phyloP scores from a whole-genome alignment of 1,284 basidiomycete genomes.

The Ganoderma boninense region DNA sequence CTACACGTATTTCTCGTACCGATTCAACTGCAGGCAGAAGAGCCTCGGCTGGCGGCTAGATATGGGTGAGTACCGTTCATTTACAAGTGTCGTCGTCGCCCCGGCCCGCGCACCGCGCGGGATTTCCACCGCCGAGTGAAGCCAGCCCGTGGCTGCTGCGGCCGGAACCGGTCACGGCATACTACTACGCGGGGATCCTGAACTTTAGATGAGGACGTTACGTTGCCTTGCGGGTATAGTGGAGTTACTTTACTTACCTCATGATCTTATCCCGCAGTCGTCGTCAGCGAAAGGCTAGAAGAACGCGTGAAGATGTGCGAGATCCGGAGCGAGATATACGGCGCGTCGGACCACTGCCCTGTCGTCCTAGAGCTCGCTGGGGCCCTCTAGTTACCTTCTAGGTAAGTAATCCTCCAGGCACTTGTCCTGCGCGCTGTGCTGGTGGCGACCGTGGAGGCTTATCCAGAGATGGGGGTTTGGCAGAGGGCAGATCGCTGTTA shows the following conservation, averaged over 20 bases:
- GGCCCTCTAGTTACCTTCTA: conserved; percentile 23
- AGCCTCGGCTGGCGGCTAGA: conserved; percentile 91
- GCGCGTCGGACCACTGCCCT: conserved; percentile 87
- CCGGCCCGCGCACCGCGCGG: too few relatives aligned
- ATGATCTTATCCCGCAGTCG: conserved; percentile 53
- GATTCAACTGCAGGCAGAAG: conserved; percentile 83
- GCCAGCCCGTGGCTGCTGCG: background rate
- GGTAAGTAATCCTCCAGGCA: background rate
- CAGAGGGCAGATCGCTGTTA: background rate
- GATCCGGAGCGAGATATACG: conserved; percentile 85
- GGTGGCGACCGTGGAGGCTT: background rate
- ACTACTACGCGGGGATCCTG: background rate
- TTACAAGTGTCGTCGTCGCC: background rate
- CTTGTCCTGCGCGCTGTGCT: background rate
- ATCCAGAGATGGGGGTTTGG: background rate
- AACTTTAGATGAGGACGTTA: background rate
- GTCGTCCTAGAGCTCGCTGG: conserved; percentile 73
- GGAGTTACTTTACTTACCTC: background rate
- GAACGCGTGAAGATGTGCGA: conserved; percentile 78
- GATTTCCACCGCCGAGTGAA: background rate
- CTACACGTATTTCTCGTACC: conserved; percentile 89
- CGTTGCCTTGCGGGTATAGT: conserved; percentile 3
- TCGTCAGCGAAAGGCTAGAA: conserved; percentile 72
- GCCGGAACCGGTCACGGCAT: background rate
- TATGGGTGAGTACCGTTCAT: conserved; percentile 65